A percentile compares a stretch with the other conserved stretches of the same genome.
phyloP scores from a whole-genome alignment of 805 yeast genomes.

The Sungouiozyma ichnusensis region DNA sequence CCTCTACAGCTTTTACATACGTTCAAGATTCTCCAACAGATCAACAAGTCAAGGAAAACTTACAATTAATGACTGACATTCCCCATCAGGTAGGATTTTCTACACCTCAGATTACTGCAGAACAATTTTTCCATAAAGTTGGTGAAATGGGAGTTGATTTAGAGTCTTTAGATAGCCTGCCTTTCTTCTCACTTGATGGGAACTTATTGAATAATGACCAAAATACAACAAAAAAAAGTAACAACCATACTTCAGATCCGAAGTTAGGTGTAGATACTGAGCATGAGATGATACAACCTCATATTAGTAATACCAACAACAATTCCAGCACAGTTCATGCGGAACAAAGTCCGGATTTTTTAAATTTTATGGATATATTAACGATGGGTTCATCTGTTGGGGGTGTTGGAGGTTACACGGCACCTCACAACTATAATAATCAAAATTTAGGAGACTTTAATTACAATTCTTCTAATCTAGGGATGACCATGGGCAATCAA shows the following conservation, averaged over 20 bases:
- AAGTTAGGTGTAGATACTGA: background rate
- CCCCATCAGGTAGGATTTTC: slow-evolving; percentile 72
- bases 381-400: slow-evolving; percentile 34
- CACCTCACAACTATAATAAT: slow-evolving; percentile 13
- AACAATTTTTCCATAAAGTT: slow-evolving; percentile 31
- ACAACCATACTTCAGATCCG: background rate
- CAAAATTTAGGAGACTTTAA: slow-evolving; percentile 30
- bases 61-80: slow-evolving; percentile 16
- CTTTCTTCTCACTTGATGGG: slow-evolving; percentile 17
- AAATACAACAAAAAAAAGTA: background rate
- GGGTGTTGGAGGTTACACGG: slow-evolving; percentile 32
- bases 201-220: background rate
- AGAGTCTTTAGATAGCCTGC: slow-evolving; percentile 19
- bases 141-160: slow-evolving; percentile 20
- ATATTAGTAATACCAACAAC: background rate
- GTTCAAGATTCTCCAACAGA: slow-evolving; percentile 9
- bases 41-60: slow-evolving; percentile 9
- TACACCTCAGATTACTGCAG: slow-evolving; percentile 62
- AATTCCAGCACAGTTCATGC: background rate
- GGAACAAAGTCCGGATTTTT: background rate
- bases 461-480: slow-evolving; percentile 11
- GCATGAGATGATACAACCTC: background rate
- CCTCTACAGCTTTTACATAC: slow-evolving; percentile 32
- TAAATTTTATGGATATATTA: slow-evolving; percentile 22
- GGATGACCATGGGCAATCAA: background rate